Evolutionary conservation across 2,329 filamentous ascomycete genomes (phyloP), one percentile per base, ranked within the genome.

Genomic region (Colletotrichum musicola): DNA sequence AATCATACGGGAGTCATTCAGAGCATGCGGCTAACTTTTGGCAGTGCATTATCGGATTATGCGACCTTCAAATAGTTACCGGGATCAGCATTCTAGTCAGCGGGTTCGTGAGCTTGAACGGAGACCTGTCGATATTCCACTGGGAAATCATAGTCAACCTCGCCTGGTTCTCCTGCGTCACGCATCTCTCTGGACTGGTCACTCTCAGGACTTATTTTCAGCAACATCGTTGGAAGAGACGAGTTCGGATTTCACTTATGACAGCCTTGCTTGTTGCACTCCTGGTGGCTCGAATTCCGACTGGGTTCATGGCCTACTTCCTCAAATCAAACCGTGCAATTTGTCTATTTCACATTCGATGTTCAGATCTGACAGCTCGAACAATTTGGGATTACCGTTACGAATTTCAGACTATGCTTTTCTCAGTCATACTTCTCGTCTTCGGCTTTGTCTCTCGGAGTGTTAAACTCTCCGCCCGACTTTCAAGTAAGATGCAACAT

Each of bases 101-200:
- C 54, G 49, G 58, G 0, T 62, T 62, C 16, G 27, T 35, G 1
- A 53, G 35, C 16, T 12, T 62, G 1, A 16, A 54, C 1, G 16
- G 46, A 12, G 9, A 7, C 2, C 16, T 62, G 1, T 73, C 72
- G 1, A 61, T 71, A 0, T 76, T 75, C 42, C 73, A 80, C 44
- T 79, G 75, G 76, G 69, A 76, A 38, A 64, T 76, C 1, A 69
- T 76, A 10, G 73, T 76, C 14, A 67, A 76, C 35, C 66, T 80
- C 0, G 77, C 75, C 1, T 81, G 77, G 78, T 75, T 80, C 50
- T 75, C 76, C 4, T 72, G 72, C 6, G 18, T 77, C 2, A 81
- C 77, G 0, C 78, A 80, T 46, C 18, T 62, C 2, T 55, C 60
- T 4, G 50, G 38, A 5, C 25, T 62, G 4, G 54, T 38, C 9